Base-by-base conservation (phyloP, 2,329 filamentous ascomycete species). In the Akanthomyces muscarius region DNA sequence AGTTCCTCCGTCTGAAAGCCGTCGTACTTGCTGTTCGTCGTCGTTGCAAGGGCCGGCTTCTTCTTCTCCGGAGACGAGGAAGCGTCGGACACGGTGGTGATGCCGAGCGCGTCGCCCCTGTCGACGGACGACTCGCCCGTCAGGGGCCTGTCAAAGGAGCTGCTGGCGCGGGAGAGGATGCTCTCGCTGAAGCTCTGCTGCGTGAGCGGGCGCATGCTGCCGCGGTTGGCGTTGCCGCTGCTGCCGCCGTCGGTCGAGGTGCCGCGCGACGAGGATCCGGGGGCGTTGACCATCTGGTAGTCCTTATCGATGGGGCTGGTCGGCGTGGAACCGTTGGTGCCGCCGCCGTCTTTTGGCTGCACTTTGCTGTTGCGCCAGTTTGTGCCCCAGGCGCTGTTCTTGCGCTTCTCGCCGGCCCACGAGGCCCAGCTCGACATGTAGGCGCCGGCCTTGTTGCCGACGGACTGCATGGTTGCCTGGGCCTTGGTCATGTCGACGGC, bases 381-480 rank as follows among this genome's bases (percentile, higher is more conserved):
- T 28, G 70, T 73, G 28, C 73, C 81, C 71, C 80, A 78, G 53
- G 75, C 81, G n/a, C 74, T 77, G 4, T 72, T 71, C 70, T 88
- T 90, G 66, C 88, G 82, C 77, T 93, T 94, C 77, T 95, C 90
- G 56, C 87, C 87, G 1, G 87, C 86, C 87, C 87, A 90, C 0
- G 80, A 76, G 1, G 87, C 85, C 87, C 87, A 90, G 68, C 86
- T 88, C 45, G 85, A 86, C 68, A 89, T 82, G 72, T 89, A 89
- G 5, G 86, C 81, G 48, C 85, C 81, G 2, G 86, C 86, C 69
- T 83, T 84, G 60, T 77, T 76, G 16, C 84, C 79, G 11, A 85
- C 81, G 0, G 81, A 77, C 69, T 79, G 78, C 38, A 75, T 76
- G 1, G 79, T 75, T 57, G 80, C 77, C 64, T 80, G 80, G 1